Evolutionary conservation across 2,329 filamentous ascomycete species (phyloP).

Genomic region (Leptographium radiaticola): DNA sequence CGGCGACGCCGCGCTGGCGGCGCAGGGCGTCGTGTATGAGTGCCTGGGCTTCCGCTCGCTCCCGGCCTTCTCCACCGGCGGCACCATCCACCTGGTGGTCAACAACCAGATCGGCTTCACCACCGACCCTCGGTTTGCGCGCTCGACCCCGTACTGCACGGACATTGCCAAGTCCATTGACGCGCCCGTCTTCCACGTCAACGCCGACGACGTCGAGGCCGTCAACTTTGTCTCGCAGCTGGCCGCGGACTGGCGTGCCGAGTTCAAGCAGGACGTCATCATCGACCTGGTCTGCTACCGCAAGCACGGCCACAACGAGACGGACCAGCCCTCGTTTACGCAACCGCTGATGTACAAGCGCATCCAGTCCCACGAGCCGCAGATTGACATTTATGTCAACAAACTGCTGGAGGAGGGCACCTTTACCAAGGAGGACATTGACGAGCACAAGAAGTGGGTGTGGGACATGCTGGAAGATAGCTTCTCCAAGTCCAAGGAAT

Average conservation of each 20-base stretch:
- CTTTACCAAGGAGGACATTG: conserved; percentile 94
- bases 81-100: conserved; percentile 91
- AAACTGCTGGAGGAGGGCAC: conserved; percentile 85
- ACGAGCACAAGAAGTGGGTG: conserved; percentile 99
- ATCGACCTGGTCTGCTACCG: conserved; percentile 98
- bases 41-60: conserved; percentile 95
- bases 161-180: conserved; percentile 99
- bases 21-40: conserved; percentile 95
- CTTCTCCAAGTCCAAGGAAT: conserved; percentile 94
- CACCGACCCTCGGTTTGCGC: conserved; percentile 91
- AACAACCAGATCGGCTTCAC: conserved; percentile 99
- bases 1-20: conserved; percentile 93
- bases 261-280: conserved; percentile 97
- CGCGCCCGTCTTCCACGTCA: conserved; percentile 97
- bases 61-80: conserved; percentile 91
- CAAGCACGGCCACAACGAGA: conserved; percentile 98
- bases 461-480: conserved; percentile 98
- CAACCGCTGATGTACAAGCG: conserved; percentile 99
- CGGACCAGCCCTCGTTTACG: conserved; percentile 98
- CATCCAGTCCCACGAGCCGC: conserved; percentile 70
- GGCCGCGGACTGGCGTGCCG: conserved; percentile 92
- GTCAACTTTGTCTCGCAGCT: conserved; percentile 97
- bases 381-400: conserved; percentile 83
- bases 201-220: conserved; percentile 95
- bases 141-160: conserved; percentile 96